A percentile compares a stretch with the other conserved stretches of the same genome.
phyloP scores from a whole-genome alignment of 148 eudicot genomes.

The Euryodendron excelsum region DNA sequence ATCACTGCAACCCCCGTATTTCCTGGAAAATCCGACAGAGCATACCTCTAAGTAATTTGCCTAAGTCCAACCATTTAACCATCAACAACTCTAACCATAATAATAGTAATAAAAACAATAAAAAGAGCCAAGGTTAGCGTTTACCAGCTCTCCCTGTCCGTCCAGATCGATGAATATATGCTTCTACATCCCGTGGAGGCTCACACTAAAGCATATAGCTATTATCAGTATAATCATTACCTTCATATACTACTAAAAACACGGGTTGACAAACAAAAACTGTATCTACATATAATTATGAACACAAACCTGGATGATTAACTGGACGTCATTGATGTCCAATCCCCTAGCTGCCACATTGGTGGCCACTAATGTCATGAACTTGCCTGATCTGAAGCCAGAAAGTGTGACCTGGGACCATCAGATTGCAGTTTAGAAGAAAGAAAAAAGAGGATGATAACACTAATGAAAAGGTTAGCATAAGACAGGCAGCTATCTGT shows the following conservation, averaged over 20 bases:
- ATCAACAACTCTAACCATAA: not conserved
- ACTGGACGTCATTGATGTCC: conserved; percentile 86
- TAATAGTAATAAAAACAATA: too few relatives aligned
- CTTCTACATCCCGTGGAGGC: conserved; percentile 97
- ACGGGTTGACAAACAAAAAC: not conserved
- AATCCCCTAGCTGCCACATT: conserved; percentile 93
- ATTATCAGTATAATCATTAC: conserved; percentile 1
- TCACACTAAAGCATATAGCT: conserved; percentile 52
- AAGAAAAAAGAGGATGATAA: not conserved
- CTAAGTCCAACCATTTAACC: not conserved
- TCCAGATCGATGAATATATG: conserved; percentile 96
- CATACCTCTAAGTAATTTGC: not conserved
- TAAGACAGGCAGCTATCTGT: not conserved
- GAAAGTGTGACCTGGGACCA: conserved; percentile 62
- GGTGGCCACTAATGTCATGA: conserved; percentile 81
- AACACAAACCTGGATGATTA: conserved; percentile 76
- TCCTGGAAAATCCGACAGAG: conserved; percentile 31
- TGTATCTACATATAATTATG: not conserved
- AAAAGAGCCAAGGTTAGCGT: not conserved
- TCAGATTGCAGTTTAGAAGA: not conserved
- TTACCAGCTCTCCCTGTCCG: conserved; percentile 96
- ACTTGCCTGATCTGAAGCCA: conserved; percentile 89
- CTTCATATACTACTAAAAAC: not conserved
- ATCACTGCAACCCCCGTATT: conserved; percentile 88
- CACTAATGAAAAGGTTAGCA: not conserved